Evolutionary conservation across 116 monocot species (phyloP).

Genomic region (Papilionanthe hybrid): DNA sequence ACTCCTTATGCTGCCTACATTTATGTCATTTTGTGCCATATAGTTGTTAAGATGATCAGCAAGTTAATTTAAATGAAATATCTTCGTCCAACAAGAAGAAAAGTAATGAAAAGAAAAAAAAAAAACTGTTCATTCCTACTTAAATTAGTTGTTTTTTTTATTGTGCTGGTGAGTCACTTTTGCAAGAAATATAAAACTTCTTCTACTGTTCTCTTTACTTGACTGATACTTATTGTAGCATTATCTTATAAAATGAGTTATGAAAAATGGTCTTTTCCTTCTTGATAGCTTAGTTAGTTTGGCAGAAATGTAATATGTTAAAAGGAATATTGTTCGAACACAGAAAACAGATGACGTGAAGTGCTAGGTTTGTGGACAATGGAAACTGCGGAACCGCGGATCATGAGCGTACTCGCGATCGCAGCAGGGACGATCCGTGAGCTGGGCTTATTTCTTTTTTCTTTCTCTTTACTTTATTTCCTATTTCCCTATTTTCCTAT

Average conservation of each 20-base stretch:
- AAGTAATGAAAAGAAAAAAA: background rate
- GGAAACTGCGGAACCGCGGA: no score
- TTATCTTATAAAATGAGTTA: background rate
- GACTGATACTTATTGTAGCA: background rate
- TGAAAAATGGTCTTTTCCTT: background rate
- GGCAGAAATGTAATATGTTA: background rate
- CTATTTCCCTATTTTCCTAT: no score
- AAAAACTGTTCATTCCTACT: background rate
- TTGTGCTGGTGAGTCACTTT: background rate
- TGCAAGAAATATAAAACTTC: background rate
- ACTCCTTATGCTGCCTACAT: no score
- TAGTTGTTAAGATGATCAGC: background rate
- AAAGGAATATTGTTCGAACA: background rate
- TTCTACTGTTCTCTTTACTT: background rate
- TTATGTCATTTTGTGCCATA: background rate
- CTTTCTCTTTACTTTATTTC: no score
- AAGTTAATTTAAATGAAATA: background rate
- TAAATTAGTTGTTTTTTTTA: background rate
- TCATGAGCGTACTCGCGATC: no score
- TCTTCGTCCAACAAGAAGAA: background rate
- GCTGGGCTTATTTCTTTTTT: no score
- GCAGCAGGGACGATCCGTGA: no score
- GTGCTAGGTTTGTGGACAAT: no score
- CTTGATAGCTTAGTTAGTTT: background rate
- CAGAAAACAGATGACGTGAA: background rate